Percentiles rank a stretch among this genome's conserved stretches.
Evolutionary conservation across 2,329 filamentous ascomycete species (phyloP).

Genomic region (Didymella pinodella): DNA sequence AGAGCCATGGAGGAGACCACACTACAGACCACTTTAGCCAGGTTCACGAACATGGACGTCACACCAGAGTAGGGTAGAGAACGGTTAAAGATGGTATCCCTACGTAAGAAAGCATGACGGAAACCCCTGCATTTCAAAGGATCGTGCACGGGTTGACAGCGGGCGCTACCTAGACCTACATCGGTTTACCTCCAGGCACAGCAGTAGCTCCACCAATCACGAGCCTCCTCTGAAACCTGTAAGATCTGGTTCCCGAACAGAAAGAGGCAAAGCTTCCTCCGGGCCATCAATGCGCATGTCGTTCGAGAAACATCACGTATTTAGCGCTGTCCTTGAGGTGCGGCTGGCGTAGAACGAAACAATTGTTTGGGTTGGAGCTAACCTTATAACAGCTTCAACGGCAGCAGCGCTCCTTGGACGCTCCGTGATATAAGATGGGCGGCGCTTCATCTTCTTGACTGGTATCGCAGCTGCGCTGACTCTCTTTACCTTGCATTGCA

Average conservation of each 20-base stretch:
- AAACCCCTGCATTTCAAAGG: conserved; percentile 33
- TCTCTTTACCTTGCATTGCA: conserved; percentile 34
- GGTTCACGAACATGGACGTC: not conserved
- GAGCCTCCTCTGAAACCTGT: conserved; percentile 17
- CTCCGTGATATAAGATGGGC: conserved; percentile 32
- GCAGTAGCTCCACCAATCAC: conserved; percentile 31
- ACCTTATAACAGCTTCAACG: conserved; percentile 25
- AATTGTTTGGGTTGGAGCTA: conserved; percentile 30
- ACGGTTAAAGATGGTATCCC: not conserved
- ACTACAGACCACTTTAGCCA: not conserved
- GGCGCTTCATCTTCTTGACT: conserved; percentile 16
- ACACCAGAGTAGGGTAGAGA: not conserved
- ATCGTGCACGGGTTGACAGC: conserved; percentile 26
- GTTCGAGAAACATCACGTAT: conserved; percentile 32
- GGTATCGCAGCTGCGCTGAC: conserved; percentile 45
- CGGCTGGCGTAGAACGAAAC: conserved; percentile 40
- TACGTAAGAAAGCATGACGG: conserved; percentile 7
- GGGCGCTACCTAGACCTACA: conserved; percentile 21
- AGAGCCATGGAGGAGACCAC: not conserved
- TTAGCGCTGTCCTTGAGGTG: conserved; percentile 30
- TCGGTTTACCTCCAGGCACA: conserved; percentile 25
- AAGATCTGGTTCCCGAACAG: conserved; percentile 25
- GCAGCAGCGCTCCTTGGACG: conserved; percentile 24
- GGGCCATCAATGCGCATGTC: conserved; percentile 30
- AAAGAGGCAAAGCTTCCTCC: conserved; percentile 26